Percentiles rank a stretch among this genome's conserved stretches.
phyloP scores from a whole-genome alignment of 306 rosid genomes.

The Geum urbanum region DNA sequence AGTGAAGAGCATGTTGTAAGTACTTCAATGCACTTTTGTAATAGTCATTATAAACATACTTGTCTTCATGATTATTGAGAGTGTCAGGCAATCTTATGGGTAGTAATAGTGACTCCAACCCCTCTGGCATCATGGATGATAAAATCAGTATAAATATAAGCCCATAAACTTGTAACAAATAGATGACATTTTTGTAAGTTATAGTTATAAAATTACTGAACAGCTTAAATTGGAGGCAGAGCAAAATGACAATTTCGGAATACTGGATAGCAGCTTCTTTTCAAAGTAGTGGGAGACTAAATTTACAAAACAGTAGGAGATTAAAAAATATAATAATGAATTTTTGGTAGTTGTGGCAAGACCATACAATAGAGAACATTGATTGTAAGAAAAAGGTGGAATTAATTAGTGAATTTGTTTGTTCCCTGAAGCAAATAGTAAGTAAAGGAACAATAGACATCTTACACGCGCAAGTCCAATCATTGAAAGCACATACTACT shows the following conservation, averaged over 20 bases:
- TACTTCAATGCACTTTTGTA: constrained; percentile 54
- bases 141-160: constrained; percentile 17
- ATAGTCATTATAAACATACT: constrained; percentile 39
- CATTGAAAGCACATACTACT: neutral
- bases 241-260: neutral
- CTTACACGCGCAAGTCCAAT: neutral
- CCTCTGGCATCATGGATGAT: constrained; percentile 43
- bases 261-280: neutral
- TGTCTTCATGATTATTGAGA: constrained; percentile 34
- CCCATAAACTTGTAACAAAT: neutral
- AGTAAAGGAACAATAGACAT: neutral
- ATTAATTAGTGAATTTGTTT: neutral
- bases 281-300: neutral
- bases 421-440: neutral
- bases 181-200: too few species aligned
- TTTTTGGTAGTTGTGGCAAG: constrained; percentile 3
- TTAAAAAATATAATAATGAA: neutral
- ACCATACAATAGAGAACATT: neutral
- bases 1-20: constrained; percentile 50
- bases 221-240: neutral
- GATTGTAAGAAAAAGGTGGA: too few species aligned
- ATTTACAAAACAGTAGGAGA: too few species aligned
- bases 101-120: constrained; percentile 55
- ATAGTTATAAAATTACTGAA: neutral
- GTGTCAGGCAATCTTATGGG: constrained; percentile 58